These are phyloP conservation scores for Chrysoporthe puriensis DNA, from an alignment of 2,329 filamentous ascomycete species.

Conservation along the genomic window DNA sequence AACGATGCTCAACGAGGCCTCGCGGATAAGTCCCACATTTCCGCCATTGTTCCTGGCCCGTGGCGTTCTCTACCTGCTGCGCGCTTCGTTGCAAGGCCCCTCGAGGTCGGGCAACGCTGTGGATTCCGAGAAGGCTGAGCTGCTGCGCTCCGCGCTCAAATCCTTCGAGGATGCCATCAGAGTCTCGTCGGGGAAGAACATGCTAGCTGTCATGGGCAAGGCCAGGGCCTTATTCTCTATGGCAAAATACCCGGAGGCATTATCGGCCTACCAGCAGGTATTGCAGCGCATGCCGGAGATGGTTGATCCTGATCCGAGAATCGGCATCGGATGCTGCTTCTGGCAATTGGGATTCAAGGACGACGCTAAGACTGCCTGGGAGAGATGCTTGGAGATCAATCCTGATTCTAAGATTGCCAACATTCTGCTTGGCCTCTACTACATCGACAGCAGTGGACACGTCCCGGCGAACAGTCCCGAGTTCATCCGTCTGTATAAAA, in stretches of 20 bases:
- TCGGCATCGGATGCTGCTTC: conserved; percentile 95
- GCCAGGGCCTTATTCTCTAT: conserved; percentile 85
- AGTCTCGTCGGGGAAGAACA: conserved; percentile 82
- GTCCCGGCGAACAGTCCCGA: conserved; percentile 82
- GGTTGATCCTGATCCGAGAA: conserved; percentile 90
- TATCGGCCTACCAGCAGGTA: conserved; percentile 85
- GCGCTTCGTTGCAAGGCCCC: conserved; percentile 80
- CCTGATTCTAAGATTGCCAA: conserved; percentile 88
- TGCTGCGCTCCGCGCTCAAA: conserved; percentile 83
- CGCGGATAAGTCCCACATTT: conserved; percentile 88
- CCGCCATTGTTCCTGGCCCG: conserved; percentile 89
- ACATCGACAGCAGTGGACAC: conserved; percentile 83
- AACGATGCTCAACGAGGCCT: conserved; percentile 90
- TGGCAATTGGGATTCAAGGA: conserved; percentile 97
- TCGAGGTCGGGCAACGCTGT: conserved; percentile 67
- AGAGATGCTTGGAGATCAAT: conserved; percentile 78
- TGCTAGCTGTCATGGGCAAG: conserved; percentile 90
- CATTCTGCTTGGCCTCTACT: conserved; percentile 86
- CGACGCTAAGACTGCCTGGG: conserved; percentile 89
- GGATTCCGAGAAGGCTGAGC: conserved; percentile 76
- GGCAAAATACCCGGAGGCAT: conserved; percentile 81
- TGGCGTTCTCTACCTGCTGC: conserved; percentile 84
- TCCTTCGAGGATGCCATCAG: conserved; percentile 93
- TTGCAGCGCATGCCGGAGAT: conserved; percentile 84
- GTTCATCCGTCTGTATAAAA: conserved; percentile 85